phyloP scores from a whole-genome alignment of 169 alveolate genomes.

The Eimeria tenella region DNA sequence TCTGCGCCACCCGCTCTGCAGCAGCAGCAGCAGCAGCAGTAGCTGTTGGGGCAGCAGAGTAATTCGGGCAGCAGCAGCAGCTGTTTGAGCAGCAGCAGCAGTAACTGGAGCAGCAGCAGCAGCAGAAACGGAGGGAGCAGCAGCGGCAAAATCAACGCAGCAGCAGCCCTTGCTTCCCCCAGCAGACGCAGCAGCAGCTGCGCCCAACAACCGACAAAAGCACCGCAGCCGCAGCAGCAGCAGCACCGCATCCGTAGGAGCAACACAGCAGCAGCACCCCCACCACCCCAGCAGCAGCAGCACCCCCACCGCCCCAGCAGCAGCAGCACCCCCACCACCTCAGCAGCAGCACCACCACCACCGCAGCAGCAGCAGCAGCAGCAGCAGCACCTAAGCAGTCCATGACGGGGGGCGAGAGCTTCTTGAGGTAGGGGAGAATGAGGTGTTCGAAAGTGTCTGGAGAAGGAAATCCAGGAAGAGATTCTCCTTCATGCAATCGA shows the following conservation, averaged over 20 bases:
- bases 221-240: background rate
- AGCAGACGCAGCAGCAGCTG: too few species aligned
- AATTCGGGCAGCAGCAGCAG: background rate
- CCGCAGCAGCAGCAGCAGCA: slow-evolving; percentile 1
- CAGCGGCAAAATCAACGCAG: background rate
- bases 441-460: slow-evolving; percentile 97
- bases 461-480: slow-evolving; percentile 99
- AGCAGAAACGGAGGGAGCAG: background rate
- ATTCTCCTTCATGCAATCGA: slow-evolving; percentile 98
- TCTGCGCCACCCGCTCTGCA: slow-evolving; percentile 86
- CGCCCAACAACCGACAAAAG: too few species aligned
- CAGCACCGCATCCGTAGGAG: background rate
- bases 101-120: background rate
- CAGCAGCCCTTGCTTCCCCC: too few species aligned
- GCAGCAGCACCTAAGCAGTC: slow-evolving; percentile 86
- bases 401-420: slow-evolving; percentile 92
- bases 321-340: background rate
- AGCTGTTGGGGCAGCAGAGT: too few species aligned
- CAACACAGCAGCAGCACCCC: background rate
- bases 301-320: background rate
- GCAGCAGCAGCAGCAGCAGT: slow-evolving; percentile 5
- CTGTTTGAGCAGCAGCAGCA: background rate
- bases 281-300: background rate
- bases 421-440: slow-evolving; percentile 96
- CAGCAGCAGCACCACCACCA: background rate